Evolutionary conservation across 441 rosid genomes (phyloP).

Genomic region (Pelargonium fulgidum): DNA sequence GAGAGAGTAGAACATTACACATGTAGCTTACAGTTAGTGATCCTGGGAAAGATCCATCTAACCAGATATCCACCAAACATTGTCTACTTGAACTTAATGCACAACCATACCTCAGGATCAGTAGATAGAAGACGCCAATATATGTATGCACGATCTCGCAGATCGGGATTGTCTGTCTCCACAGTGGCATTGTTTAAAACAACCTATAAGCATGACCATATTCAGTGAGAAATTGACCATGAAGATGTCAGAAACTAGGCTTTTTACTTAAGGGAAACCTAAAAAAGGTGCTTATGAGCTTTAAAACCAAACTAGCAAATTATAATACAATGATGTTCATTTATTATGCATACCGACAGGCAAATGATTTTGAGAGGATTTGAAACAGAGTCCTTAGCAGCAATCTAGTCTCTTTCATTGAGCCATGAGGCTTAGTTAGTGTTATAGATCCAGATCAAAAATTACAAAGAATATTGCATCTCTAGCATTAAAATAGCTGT

Average conservation of each 20-base stretch:
- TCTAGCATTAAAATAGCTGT: no score
- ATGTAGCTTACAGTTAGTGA: slow-evolving; percentile 8
- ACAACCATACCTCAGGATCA: slow-evolving; percentile 78
- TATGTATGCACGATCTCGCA: slow-evolving; percentile 93
- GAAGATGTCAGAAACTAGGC: neutral
- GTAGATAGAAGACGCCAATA: slow-evolving; percentile 92
- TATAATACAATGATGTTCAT: no score
- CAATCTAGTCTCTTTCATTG: no score
- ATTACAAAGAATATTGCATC: no score
- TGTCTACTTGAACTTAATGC: neutral
- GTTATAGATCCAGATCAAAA: no score
- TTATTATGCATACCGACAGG: no score
- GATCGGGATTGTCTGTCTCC: slow-evolving; percentile 97
- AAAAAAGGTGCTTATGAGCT: no score
- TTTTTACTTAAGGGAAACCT: no score
- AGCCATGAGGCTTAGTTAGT: no score
- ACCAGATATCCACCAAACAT: neutral
- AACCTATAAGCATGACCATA: slow-evolving; percentile 40
- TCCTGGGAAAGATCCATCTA: neutral
- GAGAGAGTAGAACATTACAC: neutral
- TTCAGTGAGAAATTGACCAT: slow-evolving; percentile 16
- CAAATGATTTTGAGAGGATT: no score
- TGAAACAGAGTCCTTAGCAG: no score
- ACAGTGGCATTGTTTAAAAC: slow-evolving; percentile 91
- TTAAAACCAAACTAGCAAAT: no score